phyloP scores from a whole-genome alignment of 805 yeast species.

The Yamadazyma olivae region DNA sequence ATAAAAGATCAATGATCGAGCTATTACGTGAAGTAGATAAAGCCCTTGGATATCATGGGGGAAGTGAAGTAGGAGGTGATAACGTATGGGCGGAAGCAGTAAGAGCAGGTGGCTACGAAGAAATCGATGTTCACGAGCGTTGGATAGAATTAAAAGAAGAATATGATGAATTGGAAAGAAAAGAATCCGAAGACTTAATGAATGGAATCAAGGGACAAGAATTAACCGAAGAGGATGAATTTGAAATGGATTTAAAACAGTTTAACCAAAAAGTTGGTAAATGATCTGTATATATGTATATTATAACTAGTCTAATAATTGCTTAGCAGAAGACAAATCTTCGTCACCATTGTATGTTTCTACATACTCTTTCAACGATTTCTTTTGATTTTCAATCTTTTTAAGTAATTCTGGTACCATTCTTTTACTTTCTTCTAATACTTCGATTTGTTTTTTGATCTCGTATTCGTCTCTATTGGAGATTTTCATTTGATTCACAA shows the following conservation, averaged over 20 bases:
- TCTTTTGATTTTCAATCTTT: constrained; percentile 18
- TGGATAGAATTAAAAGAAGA: constrained; percentile 85
- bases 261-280: background rate
- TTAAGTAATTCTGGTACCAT: constrained; percentile 30
- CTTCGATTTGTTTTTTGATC: constrained; percentile 45
- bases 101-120: constrained; percentile 56
- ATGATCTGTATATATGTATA: too few relatives aligned
- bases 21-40: constrained; percentile 77
- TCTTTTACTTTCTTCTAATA: constrained; percentile 35
- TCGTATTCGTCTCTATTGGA: constrained; percentile 61
- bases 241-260: constrained; percentile 40
- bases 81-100: constrained; percentile 96
- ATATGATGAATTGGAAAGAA: constrained; percentile 56
- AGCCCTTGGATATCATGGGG: constrained; percentile 91
- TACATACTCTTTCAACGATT: constrained; percentile 36
- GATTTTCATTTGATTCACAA: constrained; percentile 45
- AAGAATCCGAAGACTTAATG: constrained; percentile 41
- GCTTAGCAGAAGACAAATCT: constrained; percentile 24
- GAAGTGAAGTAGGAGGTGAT: constrained; percentile 97
- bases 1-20: constrained; percentile 87
- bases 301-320: constrained; percentile 2
- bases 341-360: constrained; percentile 33
- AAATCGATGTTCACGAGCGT: constrained; percentile 83
- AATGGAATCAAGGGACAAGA: constrained; percentile 28
- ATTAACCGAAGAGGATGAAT: constrained; percentile 62